Percentiles rank a stretch among this genome's conserved stretches.
Evolutionary conservation across 1,139 yeast species (phyloP).

Genomic region (Cylindricascospora bacillispora): DNA sequence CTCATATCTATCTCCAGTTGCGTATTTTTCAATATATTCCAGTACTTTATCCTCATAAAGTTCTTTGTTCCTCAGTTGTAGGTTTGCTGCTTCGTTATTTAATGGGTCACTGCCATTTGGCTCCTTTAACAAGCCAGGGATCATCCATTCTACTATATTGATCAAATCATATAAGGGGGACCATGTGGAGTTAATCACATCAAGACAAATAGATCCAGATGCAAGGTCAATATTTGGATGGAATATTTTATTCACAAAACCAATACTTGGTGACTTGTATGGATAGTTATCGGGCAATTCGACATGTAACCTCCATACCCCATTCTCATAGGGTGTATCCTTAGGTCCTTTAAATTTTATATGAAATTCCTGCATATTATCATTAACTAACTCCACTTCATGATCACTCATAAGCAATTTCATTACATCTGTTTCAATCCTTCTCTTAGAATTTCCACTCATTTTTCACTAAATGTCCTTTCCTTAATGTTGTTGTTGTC

Average conservation of each 20-base stretch:
- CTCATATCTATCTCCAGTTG: constrained; percentile 38
- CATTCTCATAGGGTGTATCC: constrained; percentile 84
- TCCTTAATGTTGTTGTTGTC: no score
- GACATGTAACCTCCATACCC: constrained; percentile 83
- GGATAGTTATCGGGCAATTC: constrained; percentile 95
- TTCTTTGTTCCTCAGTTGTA: constrained; percentile 60
- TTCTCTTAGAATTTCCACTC: constrained; percentile 43
- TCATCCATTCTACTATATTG: constrained; percentile 83
- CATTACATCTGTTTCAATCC: constrained; percentile 96
- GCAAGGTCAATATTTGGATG: constrained; percentile 90
- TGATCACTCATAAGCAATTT: constrained; percentile 89
- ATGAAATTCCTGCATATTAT: constrained; percentile 81
- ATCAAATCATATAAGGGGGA: constrained; percentile 91
- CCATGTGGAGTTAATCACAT: constrained; percentile 97
- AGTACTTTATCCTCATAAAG: constrained; percentile 60
- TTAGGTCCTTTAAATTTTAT: constrained; percentile 81
- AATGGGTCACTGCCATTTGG: constrained; percentile 94
- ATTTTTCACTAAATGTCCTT: no score
- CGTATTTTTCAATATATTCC: constrained; percentile 63
- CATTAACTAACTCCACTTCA: constrained; percentile 75
- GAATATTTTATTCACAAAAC: constrained; percentile 79
- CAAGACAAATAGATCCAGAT: constrained; percentile 90
- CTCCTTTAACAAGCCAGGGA: constrained; percentile 82
- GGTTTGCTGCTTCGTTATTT: constrained; percentile 80
- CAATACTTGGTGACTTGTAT: constrained; percentile 89